phyloP scores from a whole-genome alignment of 495 filamentous ascomycete species.

The Talaromyces liani region DNA sequence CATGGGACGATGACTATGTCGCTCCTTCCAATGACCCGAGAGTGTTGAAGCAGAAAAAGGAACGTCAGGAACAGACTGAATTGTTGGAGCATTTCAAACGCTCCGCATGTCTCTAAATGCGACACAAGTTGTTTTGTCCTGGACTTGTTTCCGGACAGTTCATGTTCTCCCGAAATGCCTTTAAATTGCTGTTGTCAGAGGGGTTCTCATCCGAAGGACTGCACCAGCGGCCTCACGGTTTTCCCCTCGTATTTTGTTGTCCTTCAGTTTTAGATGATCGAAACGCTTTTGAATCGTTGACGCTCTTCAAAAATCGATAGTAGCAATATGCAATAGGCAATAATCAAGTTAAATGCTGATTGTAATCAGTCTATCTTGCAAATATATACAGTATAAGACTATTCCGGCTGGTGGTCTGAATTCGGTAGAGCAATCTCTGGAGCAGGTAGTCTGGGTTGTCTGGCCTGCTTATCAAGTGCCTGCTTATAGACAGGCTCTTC shows the following conservation, averaged over 20 bases:
- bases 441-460: background rate
- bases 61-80: background rate
- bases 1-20: background rate
- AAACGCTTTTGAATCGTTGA: no score
- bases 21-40: background rate
- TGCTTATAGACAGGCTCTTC: slow-evolving; percentile 32
- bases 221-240: no score
- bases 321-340: no score
- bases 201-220: no score
- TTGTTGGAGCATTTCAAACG: background rate
- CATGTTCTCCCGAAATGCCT: no score
- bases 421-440: background rate
- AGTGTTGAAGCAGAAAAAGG: background rate
- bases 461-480: slow-evolving; percentile 20
- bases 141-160: no score
- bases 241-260: no score
- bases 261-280: no score
- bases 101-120: background rate
- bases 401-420: background rate
- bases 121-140: background rate
- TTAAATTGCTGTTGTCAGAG: no score
- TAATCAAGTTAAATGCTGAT: background rate
- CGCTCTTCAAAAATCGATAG: no score
- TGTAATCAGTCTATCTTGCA: background rate
- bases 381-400: background rate